phyloP scores from a whole-genome alignment of 1,284 basidiomycete genomes.

The Macrocystidia cucumis region DNA sequence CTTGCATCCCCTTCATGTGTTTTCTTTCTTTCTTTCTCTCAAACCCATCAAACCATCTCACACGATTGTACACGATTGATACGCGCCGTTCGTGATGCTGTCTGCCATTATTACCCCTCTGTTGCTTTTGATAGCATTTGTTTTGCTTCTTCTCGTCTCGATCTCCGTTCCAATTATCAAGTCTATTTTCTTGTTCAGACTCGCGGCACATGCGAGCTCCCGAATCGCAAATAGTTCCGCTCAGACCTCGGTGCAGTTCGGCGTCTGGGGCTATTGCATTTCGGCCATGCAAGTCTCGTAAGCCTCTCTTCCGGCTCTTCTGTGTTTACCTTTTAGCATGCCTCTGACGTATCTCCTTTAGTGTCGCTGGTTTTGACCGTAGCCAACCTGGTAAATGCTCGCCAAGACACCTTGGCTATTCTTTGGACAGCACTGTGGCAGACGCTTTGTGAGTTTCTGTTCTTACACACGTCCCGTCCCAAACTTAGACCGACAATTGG shows the following conservation, averaged over 20 bases:
- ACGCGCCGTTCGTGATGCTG: no score
- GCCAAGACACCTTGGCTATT: slow-evolving; percentile 38
- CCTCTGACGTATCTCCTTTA: slow-evolving; percentile 22
- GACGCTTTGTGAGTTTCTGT: slow-evolving; percentile 27
- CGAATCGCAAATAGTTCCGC: slow-evolving; percentile 27
- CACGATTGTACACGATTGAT: no score
- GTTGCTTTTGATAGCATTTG: slow-evolving; percentile 39
- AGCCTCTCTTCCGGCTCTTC: slow-evolving; percentile 17
- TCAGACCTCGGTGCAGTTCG: slow-evolving; percentile 35
- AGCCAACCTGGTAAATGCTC: slow-evolving; percentile 35
- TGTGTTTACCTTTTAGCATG: slow-evolving; percentile 11
- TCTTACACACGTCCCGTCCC: background rate
- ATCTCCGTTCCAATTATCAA: slow-evolving; percentile 55
- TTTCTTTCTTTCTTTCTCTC: no score
- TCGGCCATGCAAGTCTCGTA: slow-evolving; percentile 38
- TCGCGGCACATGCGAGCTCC: slow-evolving; percentile 28
- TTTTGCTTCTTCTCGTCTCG: slow-evolving; percentile 48
- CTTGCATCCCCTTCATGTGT: no score
- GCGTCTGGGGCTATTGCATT: slow-evolving; percentile 56
- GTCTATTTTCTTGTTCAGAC: slow-evolving; percentile 41
- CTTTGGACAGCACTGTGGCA: slow-evolving; percentile 38
- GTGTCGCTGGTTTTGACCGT: slow-evolving; percentile 30
- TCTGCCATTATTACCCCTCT: slow-evolving; percentile 28
- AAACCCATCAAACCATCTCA: no score
- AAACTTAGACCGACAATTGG: slow-evolving; percentile 13